Evolutionary conservation across 2,329 filamentous ascomycete species (phyloP).

Genomic region (Phoma sp.): DNA sequence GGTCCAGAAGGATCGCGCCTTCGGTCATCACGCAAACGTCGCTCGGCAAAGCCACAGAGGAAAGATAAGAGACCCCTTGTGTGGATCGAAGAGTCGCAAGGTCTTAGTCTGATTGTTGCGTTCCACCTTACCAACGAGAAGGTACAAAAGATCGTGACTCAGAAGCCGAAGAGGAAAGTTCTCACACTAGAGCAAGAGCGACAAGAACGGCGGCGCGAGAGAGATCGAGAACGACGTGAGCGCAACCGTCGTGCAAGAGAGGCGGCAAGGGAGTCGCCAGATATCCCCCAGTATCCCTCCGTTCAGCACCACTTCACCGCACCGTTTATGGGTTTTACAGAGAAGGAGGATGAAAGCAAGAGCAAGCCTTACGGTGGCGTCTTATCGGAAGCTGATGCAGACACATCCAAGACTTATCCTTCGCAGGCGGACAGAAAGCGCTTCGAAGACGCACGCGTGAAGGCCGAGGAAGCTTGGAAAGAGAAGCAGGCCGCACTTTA

Average conservation of each 20-base stretch:
- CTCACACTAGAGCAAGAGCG: constrained; percentile 40
- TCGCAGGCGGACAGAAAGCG: constrained; percentile 78
- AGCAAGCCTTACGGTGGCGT: constrained; percentile 96
- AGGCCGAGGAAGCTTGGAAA: constrained; percentile 91
- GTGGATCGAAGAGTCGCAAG: constrained; percentile 44
- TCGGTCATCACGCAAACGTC: constrained; percentile 43
- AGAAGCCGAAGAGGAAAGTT: constrained; percentile 60
- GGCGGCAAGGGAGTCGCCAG: constrained; percentile 47
- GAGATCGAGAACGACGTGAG: constrained; percentile 49
- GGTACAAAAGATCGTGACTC: constrained; percentile 65
- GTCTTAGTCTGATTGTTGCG: constrained; percentile 38
- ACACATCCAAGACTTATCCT: constrained; percentile 88
- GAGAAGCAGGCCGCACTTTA: constrained; percentile 69
- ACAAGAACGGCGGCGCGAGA: constrained; percentile 41
- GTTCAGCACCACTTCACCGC: constrained; percentile 71
- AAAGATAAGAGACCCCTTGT: constrained; percentile 44
- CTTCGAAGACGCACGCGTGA: constrained; percentile 88
- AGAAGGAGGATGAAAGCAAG: constrained; percentile 89
- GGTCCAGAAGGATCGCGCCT: constrained; percentile 38
- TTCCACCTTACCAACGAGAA: constrained; percentile 57
- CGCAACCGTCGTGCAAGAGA: constrained; percentile 56
- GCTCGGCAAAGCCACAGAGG: constrained; percentile 37
- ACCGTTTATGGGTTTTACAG: constrained; percentile 86
- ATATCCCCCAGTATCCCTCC: constrained; percentile 62
- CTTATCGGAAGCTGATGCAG: constrained; percentile 83